These are phyloP conservation scores for Trypanosomatidae sp. DNA, from an alignment of 208 protist species.

Conservation along the genomic window DNA sequence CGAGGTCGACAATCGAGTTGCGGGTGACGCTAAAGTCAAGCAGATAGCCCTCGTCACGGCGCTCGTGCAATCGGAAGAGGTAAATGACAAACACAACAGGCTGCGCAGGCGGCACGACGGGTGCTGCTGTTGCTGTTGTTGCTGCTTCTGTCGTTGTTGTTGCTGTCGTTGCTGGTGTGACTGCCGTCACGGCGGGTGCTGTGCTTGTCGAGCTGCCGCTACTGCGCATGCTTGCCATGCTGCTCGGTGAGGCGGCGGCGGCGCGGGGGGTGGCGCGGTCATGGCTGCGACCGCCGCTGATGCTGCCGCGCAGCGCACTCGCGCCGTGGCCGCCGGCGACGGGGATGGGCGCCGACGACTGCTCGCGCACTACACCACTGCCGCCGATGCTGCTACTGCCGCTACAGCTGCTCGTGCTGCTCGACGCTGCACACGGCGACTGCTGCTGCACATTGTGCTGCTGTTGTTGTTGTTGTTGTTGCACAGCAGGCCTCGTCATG, in stretches of 20 bases:
- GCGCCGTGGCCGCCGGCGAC: too few relatives aligned
- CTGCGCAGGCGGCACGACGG: slow-evolving; percentile 1
- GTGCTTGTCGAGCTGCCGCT: too few relatives aligned
- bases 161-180: too few relatives aligned
- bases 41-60: slow-evolving; percentile 60
- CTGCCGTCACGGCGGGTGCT: too few relatives aligned
- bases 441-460: slow-evolving; percentile 4
- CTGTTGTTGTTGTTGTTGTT: slow-evolving; percentile 1
- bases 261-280: too few relatives aligned
- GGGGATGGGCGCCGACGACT: too few relatives aligned
- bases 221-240: too few relatives aligned
- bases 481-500: neutral
- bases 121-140: neutral
- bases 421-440: neutral
- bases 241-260: neutral
- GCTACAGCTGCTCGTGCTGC: neutral
- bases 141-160: neutral
- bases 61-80: slow-evolving; percentile 78
- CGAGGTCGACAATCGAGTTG: slow-evolving; percentile 42
- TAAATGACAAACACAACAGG: slow-evolving; percentile 41
- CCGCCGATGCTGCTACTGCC: neutral
- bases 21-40: slow-evolving; percentile 57
- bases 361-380: too few relatives aligned
- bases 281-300: too few relatives aligned
- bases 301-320: too few relatives aligned